Evolutionary conservation across 192 early-diverging fungal genomes (phyloP).

Genomic region (Mortierella hygrophila): DNA sequence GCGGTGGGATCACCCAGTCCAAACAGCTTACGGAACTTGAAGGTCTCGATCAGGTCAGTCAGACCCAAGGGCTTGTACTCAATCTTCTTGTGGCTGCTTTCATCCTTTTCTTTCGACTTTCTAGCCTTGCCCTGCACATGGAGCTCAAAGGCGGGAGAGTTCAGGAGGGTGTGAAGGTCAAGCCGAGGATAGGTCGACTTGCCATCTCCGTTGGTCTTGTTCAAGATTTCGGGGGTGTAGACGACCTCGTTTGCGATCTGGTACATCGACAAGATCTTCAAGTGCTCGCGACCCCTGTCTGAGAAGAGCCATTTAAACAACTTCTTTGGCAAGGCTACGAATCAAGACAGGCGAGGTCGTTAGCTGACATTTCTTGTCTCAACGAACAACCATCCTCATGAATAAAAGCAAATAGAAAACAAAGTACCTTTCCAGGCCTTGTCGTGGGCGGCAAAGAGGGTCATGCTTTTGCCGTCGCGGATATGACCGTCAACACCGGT

Average conservation of each 20-base stretch:
- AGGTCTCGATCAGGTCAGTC: slow-evolving; percentile 19
- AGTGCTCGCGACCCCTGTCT: slow-evolving; percentile 29
- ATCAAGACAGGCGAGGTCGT: not conserved
- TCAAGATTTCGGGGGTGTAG: slow-evolving; percentile 42
- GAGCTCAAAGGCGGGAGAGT: slow-evolving; percentile 22
- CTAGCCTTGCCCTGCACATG: slow-evolving; percentile 21
- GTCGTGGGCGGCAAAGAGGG: slow-evolving; percentile 39
- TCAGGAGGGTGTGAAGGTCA: slow-evolving; percentile 24
- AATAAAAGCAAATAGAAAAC: not conserved
- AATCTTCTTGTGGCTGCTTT: not conserved
- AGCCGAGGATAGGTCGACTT: slow-evolving; percentile 19
- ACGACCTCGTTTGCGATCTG: slow-evolving; percentile 26
- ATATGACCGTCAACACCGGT: slow-evolving; percentile 31
- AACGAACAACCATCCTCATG: not conserved
- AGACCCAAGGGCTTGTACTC: slow-evolving; percentile 10
- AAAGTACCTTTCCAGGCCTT: slow-evolving; percentile 38
- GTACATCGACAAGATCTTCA: slow-evolving; percentile 44
- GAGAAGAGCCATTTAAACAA: slow-evolving; percentile 31
- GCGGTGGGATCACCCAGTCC: not conserved
- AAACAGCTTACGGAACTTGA: slow-evolving; percentile 7
- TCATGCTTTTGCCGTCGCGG: slow-evolving; percentile 38
- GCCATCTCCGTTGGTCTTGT: slow-evolving; percentile 17
- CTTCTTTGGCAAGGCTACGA: slow-evolving; percentile 22
- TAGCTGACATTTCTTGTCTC: not conserved
- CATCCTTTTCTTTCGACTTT: not conserved